Evolutionary conservation across 2,329 filamentous ascomycete genomes (phyloP), one percentile per base, ranked within the genome.

Genomic region (Exophiala calicioides): DNA sequence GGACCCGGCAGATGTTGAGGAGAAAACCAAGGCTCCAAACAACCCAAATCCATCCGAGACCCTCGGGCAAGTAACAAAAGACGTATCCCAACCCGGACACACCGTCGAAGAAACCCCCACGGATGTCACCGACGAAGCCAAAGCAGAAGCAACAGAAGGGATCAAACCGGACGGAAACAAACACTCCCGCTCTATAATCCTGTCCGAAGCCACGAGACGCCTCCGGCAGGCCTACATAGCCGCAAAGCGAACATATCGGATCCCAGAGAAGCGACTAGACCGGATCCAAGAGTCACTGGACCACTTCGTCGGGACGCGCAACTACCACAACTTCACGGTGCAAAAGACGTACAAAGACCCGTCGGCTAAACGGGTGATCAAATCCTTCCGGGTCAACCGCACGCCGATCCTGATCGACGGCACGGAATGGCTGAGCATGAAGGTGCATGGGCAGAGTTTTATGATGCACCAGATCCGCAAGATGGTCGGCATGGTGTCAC

Each of bases 391-490:
- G 27, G 85, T 89, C 47, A 86, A 89, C 65, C 72, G 74, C 3
- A 74, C 79, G 40, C 89, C 90, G 1, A 85, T 95, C 61, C 81
- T 90, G 62, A 94, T 95, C 68, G 82, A 88, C 66, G 84, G 91
- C 63, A 96, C 90, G 1, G 87, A 98, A 73, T 98, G 93, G 93
- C 76, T 98, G 3, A 93, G 86, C 32, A 76, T 97, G 57, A 95
- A 95, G 66, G 90, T 98, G 18, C 93, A 98, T 68, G 93, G 93
- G 0, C 93, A 98, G 69, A 91, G 86, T 63, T 98, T 98, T 77
- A 98, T 98, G 93, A 98, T 98, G 93, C 93, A 98, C 69, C 93
- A 98, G 72, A 98, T 98, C 68, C 85, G 93, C 62, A 98, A 97
- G 71, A 97, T 98, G 93, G 88, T 98, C 12, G 89, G 88, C 46